A percentile compares a stretch with the other conserved stretches of the same genome.
phyloP scores from a whole-genome alignment of 768 basidiomycete species.

The Calocybe gangraenosa region DNA sequence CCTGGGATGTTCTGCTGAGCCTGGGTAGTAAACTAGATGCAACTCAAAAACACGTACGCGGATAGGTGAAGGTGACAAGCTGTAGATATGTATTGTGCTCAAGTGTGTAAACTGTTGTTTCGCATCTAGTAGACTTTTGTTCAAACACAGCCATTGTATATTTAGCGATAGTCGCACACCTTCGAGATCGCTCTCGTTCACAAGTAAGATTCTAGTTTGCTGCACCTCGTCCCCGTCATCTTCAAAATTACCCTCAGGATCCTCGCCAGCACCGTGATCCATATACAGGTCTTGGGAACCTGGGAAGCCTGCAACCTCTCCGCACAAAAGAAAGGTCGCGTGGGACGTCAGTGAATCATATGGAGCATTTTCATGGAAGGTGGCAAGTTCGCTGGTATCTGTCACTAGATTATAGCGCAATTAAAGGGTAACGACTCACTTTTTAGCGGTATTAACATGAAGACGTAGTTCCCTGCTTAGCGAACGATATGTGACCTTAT shows the following conservation, averaged over 20 bases:
- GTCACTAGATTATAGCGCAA: neutral
- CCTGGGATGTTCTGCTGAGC: no score
- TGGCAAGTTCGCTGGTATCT: conserved; percentile 53
- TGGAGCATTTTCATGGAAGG: conserved; percentile 46
- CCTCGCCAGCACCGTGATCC: conserved; percentile 32
- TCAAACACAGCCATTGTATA: neutral
- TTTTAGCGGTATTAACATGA: conserved; percentile 77
- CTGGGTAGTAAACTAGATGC: no score
- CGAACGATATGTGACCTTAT: conserved; percentile 76
- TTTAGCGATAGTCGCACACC: conserved; percentile 34
- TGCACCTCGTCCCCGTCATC: conserved; percentile 40
- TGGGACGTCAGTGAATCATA: conserved; percentile 36
- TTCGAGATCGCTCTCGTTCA: conserved; percentile 61
- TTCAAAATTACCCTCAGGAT: conserved; percentile 27
- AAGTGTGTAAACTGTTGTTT: conserved; percentile 50
- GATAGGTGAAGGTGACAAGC: conserved; percentile 62
- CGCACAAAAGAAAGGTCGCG: conserved; percentile 74
- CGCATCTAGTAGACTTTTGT: conserved; percentile 35
- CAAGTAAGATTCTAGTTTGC: conserved; percentile 50
- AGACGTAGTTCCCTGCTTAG: conserved; percentile 68
- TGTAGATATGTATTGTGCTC: conserved; percentile 63
- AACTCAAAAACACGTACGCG: conserved; percentile 44
- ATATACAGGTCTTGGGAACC: conserved; percentile 26
- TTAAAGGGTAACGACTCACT: conserved; percentile 37
- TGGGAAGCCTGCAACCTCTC: conserved; percentile 33